Evolutionary conservation across 164 flowering plant genomes (phyloP).

Genomic region (Taxillus chinensis): DNA sequence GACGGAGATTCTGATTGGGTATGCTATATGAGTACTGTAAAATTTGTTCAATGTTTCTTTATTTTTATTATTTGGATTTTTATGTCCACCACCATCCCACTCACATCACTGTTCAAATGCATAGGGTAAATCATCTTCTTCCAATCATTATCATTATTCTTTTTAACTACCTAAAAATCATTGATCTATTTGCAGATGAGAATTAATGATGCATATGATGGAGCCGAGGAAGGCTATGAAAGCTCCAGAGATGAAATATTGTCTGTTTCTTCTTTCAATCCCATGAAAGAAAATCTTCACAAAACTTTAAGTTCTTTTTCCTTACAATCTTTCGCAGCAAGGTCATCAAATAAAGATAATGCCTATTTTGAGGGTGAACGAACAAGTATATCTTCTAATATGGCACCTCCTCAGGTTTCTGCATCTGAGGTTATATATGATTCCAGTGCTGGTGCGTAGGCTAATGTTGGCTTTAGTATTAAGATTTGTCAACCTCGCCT

Average conservation of each 20-base stretch:
- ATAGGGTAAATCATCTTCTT: background rate
- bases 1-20: constrained; percentile 91
- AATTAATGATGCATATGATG: constrained; percentile 70
- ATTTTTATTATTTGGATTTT: background rate
- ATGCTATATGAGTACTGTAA: constrained; percentile 8
- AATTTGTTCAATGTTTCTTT: background rate
- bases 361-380: constrained; percentile 46
- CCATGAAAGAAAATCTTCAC: constrained; percentile 48
- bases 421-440: constrained; percentile 65
- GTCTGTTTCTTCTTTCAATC: constrained; percentile 86
- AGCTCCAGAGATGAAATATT: constrained; percentile 83
- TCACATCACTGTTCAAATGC: background rate
- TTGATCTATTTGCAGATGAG: constrained; percentile 36
- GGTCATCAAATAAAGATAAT: constrained; percentile 43
- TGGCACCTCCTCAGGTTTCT: constrained; percentile 47
- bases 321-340: constrained; percentile 48
- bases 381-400: constrained; percentile 45
- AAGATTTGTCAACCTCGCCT: background rate
- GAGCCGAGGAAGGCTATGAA: constrained; percentile 81
- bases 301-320: constrained; percentile 69
- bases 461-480: background rate
- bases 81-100: too few relatives aligned
- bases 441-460: constrained; percentile 43
- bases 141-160: background rate
- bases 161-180: background rate